phyloP scores from a whole-genome alignment of 805 yeast genomes.

The Suhomyces pyralidae region DNA sequence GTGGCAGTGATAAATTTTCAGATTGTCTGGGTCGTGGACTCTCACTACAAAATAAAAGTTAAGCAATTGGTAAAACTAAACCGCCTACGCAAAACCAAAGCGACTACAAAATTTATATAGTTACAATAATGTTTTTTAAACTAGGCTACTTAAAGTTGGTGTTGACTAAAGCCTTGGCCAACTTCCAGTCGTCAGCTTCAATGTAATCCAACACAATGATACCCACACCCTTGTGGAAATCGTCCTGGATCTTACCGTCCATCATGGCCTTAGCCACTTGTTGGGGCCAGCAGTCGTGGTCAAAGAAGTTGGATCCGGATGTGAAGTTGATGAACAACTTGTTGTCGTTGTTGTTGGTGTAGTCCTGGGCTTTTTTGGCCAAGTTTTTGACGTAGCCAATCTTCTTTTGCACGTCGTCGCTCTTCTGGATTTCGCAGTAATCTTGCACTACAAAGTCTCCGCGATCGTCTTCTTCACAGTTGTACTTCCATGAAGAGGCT shows the following conservation, averaged over 20 bases:
- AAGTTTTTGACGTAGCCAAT: constrained; percentile 54
- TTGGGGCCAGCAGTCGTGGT: constrained; percentile 72
- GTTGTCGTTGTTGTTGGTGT: constrained; percentile 43
- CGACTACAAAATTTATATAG: background rate
- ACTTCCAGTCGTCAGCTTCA: constrained; percentile 59
- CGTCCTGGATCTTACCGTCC: constrained; percentile 42
- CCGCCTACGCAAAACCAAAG: background rate
- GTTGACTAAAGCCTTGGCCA: constrained; percentile 49
- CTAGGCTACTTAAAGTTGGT: constrained; percentile 36
- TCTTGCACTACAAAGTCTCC: constrained; percentile 68
- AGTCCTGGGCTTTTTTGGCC: constrained; percentile 50
- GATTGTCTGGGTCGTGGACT: background rate
- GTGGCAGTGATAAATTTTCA: background rate
- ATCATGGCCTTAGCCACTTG: constrained; percentile 54
- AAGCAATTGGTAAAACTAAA: background rate
- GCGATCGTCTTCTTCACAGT: constrained; percentile 63
- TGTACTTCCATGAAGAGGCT: constrained; percentile 65
- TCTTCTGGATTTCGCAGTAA: constrained; percentile 59
- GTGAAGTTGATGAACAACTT: constrained; percentile 71
- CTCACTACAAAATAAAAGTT: background rate
- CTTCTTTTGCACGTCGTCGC: constrained; percentile 55
- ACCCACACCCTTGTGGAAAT: constrained; percentile 57
- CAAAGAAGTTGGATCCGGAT: constrained; percentile 69
- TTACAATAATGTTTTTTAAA: background rate
- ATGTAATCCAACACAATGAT: constrained; percentile 66